Base-by-base conservation (phyloP, 805 yeast species). In the Candida tibetensis region DNA sequence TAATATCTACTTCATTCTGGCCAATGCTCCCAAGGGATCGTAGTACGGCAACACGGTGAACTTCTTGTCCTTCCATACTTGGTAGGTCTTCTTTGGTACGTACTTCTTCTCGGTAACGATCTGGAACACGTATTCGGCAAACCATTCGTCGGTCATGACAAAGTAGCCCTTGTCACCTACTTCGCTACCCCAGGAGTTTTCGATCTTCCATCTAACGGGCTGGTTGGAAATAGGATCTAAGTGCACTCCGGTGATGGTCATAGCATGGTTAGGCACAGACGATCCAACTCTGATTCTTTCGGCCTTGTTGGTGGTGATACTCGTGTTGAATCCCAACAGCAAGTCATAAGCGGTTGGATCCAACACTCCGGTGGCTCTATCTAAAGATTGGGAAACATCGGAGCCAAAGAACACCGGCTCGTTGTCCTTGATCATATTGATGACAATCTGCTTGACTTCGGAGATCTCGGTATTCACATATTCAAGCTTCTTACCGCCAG, bases 321-420 rank as follows among this genome's bases (percentile, higher is more conserved):
- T 69, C 58, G 70, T 79, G 71, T 33, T 81, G 51, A 79, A 72
- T 1, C 72, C 71, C 39, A 80, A 60, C 45, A 75, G 65, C 61
- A 79, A 85, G 51, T 83, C 81, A 77, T 80, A 87, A 15, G 83
- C 72, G 28, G 75, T 72, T 15, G 77, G 62, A 55, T 86, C 95
- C 75, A 88, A 81, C 33, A 85, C 60, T 39, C 96, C 96, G 5
- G 78, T 58, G 17, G 58, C 60, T 40, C 71, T 71, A 58, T 81
- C 77, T 74, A 73, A 75, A 62, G 71, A 87, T 57, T 83, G 81
- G 17, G 91, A 93, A n/a, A 90, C 86, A 59, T 87, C 95, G 13
- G 90, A 81, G 9, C 95, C 95, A 55, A 87, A 88, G 68, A 87
- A 88, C 5, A 88, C 86, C 0, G 95, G 83, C 65, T 83, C 83